A percentile compares a stretch with the other conserved stretches of the same genome.
phyloP scores from a whole-genome alignment of 768 basidiomycete species.

The Cyathus striatus region DNA sequence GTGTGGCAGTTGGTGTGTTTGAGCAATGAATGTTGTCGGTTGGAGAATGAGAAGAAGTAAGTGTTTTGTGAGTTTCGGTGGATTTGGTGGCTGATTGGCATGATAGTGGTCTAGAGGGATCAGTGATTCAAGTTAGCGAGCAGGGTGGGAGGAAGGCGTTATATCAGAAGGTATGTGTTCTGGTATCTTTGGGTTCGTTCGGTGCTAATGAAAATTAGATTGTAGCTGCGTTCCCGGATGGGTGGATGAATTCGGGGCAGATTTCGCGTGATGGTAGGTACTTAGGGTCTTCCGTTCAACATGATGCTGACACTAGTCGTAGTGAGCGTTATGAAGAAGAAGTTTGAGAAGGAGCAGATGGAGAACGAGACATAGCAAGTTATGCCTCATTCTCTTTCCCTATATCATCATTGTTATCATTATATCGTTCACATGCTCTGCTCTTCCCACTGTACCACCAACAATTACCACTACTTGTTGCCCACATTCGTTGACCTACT shows the following conservation, averaged over 20 bases:
- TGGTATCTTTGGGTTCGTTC: background rate
- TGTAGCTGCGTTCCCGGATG: slow-evolving; percentile 73
- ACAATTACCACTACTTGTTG: no score
- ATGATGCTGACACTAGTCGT: background rate
- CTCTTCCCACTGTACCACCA: no score
- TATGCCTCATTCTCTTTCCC: no score
- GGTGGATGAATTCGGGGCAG: slow-evolving; percentile 84
- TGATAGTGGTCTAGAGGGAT: slow-evolving; percentile 54
- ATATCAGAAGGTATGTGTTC: slow-evolving; percentile 60
- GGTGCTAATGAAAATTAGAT: slow-evolving; percentile 37
- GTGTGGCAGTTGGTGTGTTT: slow-evolving; percentile 79
- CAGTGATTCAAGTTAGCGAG: slow-evolving; percentile 69
- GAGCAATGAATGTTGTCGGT: slow-evolving; percentile 77
- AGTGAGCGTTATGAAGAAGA: slow-evolving; percentile 89
- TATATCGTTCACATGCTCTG: no score
- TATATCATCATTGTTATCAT: no score
- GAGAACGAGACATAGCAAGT: no score
- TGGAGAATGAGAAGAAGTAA: slow-evolving; percentile 44
- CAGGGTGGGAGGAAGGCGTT: slow-evolving; percentile 76
- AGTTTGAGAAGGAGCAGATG: slow-evolving; percentile 65
- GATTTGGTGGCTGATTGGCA: slow-evolving; percentile 1
- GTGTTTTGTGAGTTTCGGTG: slow-evolving; percentile 12
- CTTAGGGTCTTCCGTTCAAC: background rate
- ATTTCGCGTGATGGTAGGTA: slow-evolving; percentile 79
- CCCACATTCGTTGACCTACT: no score